Base-by-base conservation (phyloP, 179 eudicot genomes). In the Pouteria campechiana region DNA sequence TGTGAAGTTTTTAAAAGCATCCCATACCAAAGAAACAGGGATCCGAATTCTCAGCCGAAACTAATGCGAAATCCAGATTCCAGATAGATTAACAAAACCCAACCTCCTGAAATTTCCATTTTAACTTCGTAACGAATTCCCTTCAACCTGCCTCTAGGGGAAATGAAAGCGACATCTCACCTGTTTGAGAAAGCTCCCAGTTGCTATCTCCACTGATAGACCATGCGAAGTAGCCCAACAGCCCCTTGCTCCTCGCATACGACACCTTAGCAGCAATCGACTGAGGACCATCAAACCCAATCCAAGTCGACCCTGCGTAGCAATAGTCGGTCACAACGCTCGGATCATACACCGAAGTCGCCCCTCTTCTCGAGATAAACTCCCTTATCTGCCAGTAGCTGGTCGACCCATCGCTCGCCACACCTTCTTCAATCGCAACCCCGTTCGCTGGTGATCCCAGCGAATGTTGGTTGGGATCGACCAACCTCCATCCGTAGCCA, bases 171-270 rank as follows among this genome's bases (percentile, higher is more conserved):
- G 3, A 40, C 29, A 2, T 3, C 24, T 12, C 61, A 73, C 79
- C 75, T 65, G 29, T 27, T 58, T 22, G 70, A n/a, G 97, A 76
- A 27, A 89, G 77, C 25, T 45, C 50, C 75, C 76, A 84, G 17
- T 73, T 41, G 18, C 46, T 19, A 37, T 89, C 95, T 38, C 68
- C 74, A 23, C 54, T 62, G 20, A 81, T 32, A n/a, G 79, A 79
- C 97, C 97, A 89, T 21, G 85, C 83, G 48, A 81, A 85, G 56
- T 81, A 81, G 0, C 97, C 95, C 2, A 76, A 41, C 59, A 85
- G 50, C 3, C 59, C 42, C 37, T 57, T 72, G 1, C 11, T 44
- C 63, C 63, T 55, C 40, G 80, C 95, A 56, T 75, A 89, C 1
- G 27, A 35, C 10, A 78, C 52, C 72, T 85, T 89, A 1, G 44